phyloP scores from a whole-genome alignment of 2,329 filamentous ascomycete genomes.

The Lizonia empirigonia region DNA sequence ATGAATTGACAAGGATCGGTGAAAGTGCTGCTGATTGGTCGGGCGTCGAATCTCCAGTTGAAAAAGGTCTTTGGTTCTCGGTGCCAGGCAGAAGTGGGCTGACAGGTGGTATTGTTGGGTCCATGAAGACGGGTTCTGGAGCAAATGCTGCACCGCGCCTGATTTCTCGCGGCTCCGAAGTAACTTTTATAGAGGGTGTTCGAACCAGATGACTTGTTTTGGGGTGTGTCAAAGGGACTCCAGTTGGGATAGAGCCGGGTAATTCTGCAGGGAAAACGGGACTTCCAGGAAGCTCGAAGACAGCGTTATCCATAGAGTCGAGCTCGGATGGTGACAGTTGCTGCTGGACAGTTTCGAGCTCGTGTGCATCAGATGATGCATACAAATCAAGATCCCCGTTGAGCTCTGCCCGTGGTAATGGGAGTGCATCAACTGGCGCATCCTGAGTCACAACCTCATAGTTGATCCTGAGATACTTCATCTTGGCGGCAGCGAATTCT shows the following conservation, averaged over 20 bases:
- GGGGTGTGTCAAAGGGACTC: background rate
- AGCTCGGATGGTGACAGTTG: conserved; percentile 29
- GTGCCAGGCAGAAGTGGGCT: conserved; percentile 19
- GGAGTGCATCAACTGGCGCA: conserved; percentile 20
- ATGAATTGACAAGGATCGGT: conserved; percentile 13
- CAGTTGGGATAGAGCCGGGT: conserved; percentile 28
- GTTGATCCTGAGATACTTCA: conserved; percentile 62
- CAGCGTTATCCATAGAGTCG: conserved; percentile 20
- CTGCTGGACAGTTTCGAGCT: conserved; percentile 30
- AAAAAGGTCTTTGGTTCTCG: conserved; percentile 8
- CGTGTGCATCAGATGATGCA: conserved; percentile 29
- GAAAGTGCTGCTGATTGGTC: conserved; percentile 20
- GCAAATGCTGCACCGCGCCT: conserved; percentile 53
- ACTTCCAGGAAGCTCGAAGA: conserved; percentile 41
- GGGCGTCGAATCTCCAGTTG: conserved; percentile 6
- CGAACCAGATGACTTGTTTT: background rate
- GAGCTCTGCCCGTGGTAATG: conserved; percentile 36
- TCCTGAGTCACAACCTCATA: conserved; percentile 60
- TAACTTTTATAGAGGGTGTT: conserved; percentile 33
- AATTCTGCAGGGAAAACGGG: conserved; percentile 30
- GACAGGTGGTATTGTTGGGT: conserved; percentile 21
- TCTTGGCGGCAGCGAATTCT: conserved; percentile 52
- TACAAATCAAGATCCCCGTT: conserved; percentile 28
- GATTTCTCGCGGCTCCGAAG: conserved; percentile 39
- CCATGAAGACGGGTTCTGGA: conserved; percentile 51